phyloP scores from a whole-genome alignment of 768 basidiomycete genomes.

The Tricholomella constricta region DNA sequence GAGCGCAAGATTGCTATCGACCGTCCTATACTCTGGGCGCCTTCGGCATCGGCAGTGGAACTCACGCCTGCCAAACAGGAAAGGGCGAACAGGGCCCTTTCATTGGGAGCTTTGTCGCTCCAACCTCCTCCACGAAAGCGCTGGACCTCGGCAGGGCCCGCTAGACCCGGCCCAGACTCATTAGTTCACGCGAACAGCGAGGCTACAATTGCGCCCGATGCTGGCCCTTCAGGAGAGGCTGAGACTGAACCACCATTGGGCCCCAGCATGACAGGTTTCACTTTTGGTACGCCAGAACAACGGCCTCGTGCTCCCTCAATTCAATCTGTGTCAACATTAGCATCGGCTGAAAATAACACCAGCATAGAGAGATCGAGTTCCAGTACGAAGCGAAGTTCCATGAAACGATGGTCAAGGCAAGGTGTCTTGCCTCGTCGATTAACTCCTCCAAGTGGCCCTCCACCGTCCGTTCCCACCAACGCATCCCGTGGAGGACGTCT shows the following conservation, averaged over 20 bases:
- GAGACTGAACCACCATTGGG: constrained; percentile 29
- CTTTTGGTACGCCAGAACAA: constrained; percentile 41
- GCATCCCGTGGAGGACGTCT: constrained; percentile 16
- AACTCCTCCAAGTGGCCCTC: constrained; percentile 62
- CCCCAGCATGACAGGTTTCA: constrained; percentile 27
- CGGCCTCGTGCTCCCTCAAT: constrained; percentile 43
- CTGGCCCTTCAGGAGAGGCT: constrained; percentile 17
- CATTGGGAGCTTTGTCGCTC: constrained; percentile 37
- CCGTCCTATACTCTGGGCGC: constrained; percentile 13
- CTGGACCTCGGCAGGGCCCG: constrained; percentile 39
- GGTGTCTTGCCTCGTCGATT: constrained; percentile 49
- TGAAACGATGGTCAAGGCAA: constrained; percentile 58
- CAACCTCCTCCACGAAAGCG: constrained; percentile 55
- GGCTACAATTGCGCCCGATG: constrained; percentile 15
- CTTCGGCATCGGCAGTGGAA: constrained; percentile 8
- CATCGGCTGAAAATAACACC: constrained; percentile 38
- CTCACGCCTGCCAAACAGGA: constrained; percentile 14
- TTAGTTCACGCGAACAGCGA: constrained; percentile 15
- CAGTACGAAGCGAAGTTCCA: constrained; percentile 34
- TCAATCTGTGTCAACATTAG: constrained; percentile 47
- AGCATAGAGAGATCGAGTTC: constrained; percentile 39
- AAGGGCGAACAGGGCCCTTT: constrained; percentile 34
- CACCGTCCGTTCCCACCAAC: constrained; percentile 46
- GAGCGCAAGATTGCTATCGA: constrained; percentile 35
- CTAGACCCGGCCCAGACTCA: constrained; percentile 16